These are phyloP conservation scores for Ophiostoma sp. DNA, from an alignment of 2,329 filamentous ascomycete genomes.

Conservation along the genomic window DNA sequence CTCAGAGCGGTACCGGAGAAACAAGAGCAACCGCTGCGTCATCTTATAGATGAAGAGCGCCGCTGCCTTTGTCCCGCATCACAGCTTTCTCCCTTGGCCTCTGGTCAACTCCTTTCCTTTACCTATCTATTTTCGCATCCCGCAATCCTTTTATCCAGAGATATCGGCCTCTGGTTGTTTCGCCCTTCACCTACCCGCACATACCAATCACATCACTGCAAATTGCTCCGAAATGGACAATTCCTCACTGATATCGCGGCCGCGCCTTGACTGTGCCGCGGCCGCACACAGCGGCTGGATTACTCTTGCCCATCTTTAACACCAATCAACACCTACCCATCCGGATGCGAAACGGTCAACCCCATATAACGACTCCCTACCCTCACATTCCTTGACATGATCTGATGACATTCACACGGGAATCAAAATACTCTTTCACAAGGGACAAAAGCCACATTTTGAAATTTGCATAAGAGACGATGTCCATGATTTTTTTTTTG, in stretches of 20 bases:
- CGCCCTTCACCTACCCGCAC: neutral
- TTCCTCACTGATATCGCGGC: neutral
- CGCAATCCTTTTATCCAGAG: neutral
- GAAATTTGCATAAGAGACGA: constrained; percentile 21
- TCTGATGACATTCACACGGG: constrained; percentile 20
- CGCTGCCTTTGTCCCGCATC: neutral
- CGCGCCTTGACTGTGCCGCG: neutral
- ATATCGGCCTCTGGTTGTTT: neutral
- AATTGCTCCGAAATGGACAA: neutral
- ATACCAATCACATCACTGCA: neutral
- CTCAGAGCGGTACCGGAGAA: constrained; percentile 27
- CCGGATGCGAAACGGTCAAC: neutral
- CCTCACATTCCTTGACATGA: constrained; percentile 15
- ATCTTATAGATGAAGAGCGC: constrained; percentile 26
- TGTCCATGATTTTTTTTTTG: constrained; percentile 16
- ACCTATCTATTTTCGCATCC: neutral
- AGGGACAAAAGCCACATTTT: constrained; percentile 13
- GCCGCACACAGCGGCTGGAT: neutral
- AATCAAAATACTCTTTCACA: constrained; percentile 17
- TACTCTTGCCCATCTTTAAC: neutral
- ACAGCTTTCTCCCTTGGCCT: neutral
- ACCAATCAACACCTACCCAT: neutral
- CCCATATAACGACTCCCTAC: constrained; percentile 14
- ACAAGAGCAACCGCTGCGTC: constrained; percentile 27
- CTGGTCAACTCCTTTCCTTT: neutral